phyloP scores from a whole-genome alignment of 2,329 filamentous ascomycete genomes.

The Fusarium decemcellulare region DNA sequence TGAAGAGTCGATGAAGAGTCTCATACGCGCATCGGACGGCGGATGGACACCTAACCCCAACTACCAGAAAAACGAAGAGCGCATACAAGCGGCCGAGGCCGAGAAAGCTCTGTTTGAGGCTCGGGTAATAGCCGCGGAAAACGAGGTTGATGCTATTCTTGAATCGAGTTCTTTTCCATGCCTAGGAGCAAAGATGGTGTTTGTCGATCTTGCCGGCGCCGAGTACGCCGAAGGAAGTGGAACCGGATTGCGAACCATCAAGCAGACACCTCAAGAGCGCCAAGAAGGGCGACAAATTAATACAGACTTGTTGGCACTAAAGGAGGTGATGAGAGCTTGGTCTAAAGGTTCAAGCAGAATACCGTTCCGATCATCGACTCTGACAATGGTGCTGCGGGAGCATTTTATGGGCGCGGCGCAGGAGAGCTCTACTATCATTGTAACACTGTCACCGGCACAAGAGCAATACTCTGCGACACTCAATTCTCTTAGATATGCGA shows the following conservation, averaged over 20 bases:
- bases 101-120: neutral
- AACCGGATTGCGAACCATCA: neutral
- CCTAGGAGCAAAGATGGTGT: neutral
- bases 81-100: neutral
- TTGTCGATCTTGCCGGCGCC: neutral
- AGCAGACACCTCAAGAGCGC: neutral
- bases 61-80: neutral
- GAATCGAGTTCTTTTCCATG: neutral
- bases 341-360: neutral
- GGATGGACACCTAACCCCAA: neutral
- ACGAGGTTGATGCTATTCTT: neutral
- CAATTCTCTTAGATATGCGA: neutral
- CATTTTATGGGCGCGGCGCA: neutral
- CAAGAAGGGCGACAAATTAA: neutral
- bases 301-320: neutral
- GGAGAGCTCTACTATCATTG: neutral
- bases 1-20: neutral
- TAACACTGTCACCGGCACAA: neutral
- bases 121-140: neutral
- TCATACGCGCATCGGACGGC: neutral
- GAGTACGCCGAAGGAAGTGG: neutral
- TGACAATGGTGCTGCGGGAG: neutral
- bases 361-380: neutral
- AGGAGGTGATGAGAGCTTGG: constrained; percentile 3
- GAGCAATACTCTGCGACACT: neutral